phyloP scores from a whole-genome alignment of 306 rosid genomes.

The Medicago truncatula region DNA sequence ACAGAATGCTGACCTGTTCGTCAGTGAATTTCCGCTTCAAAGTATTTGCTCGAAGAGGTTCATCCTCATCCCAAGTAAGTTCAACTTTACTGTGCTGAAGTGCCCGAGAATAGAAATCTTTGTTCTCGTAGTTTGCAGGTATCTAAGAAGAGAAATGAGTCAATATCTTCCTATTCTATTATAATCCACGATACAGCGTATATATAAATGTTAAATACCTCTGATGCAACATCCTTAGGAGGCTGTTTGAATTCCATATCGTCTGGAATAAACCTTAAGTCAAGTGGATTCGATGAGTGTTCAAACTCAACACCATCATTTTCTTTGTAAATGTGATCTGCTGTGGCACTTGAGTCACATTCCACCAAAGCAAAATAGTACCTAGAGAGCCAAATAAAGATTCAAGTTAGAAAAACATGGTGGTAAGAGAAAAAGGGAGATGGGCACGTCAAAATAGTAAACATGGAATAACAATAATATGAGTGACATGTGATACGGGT shows the following conservation, averaged over 20 bases:
- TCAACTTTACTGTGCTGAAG: slow-evolving; percentile 79
- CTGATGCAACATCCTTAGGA: slow-evolving; percentile 75
- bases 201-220: slow-evolving; percentile 56
- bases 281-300: slow-evolving; percentile 81
- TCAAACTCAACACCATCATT: slow-evolving; percentile 82
- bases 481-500: background rate
- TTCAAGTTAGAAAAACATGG: background rate
- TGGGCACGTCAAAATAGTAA: slow-evolving; percentile 5
- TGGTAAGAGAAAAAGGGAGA: slow-evolving; percentile 16
- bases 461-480: slow-evolving; percentile 8
- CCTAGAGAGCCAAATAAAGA: slow-evolving; percentile 51
- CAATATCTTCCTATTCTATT: slow-evolving; percentile 17
- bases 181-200: background rate
- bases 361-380: slow-evolving; percentile 87
- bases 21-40: slow-evolving; percentile 72
- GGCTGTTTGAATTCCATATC: slow-evolving; percentile 75
- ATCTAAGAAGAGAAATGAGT: slow-evolving; percentile 55
- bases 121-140: slow-evolving; percentile 70
- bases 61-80: slow-evolving; percentile 95
- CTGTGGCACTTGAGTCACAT: slow-evolving; percentile 80
- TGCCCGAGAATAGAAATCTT: slow-evolving; percentile 78
- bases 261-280: slow-evolving; percentile 92
- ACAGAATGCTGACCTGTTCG: slow-evolving; percentile 68
- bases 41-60: slow-evolving; percentile 72
- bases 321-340: slow-evolving; percentile 75